Base-by-base conservation (phyloP, 2,329 filamentous ascomycete genomes). In the Aspergillus aculeatinus region DNA sequence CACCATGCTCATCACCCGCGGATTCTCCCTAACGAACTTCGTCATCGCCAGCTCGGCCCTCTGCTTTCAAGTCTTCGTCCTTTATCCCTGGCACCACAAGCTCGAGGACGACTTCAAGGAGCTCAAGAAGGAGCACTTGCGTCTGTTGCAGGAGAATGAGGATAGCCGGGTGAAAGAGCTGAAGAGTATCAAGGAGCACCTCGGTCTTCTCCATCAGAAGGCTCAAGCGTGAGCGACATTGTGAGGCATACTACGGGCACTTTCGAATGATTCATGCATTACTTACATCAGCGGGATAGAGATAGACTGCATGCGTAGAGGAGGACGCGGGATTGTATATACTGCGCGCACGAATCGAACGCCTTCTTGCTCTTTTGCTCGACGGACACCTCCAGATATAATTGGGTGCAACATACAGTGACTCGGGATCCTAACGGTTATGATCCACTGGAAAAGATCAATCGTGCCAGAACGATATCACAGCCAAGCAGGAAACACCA, bases 61-160 rank as follows among this genome's bases (percentile, higher is more conserved):
- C 35, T 79, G 79, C 39, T 90, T 90, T 72, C 87, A 89, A 74
- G 85, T 89, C 53, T 87, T 85, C 66, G 87, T 90, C 44, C 79
- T 90, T 11, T 89, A 89, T 72, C 87, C 87, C 1, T 89, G 87
- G 87, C 87, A 89, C 73, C 82, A 88, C 67, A 79, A 87, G 69
- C 77, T 90, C 6, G 85, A 89, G 63, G 80, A 83, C 21, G 83
- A 85, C 61, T 89, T 89, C 67, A 79, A 84, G 58, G 76, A 80
- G 11, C 75, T 89, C 25, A 86, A 84, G 69, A 80, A 79, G 59
- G 86, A 88, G 65, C 85, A 89, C 59, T 60, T 78, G 4, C 68
- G 65, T 6, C 58, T 77, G 5, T 60, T 79, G 35, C 59, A 73
- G 48, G 57, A 50, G 23, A 50, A 50, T 29, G 48, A 50, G 23